Evolutionary conservation across 2,329 filamentous ascomycete species (phyloP).

Genomic region (Aspergillus sp.): DNA sequence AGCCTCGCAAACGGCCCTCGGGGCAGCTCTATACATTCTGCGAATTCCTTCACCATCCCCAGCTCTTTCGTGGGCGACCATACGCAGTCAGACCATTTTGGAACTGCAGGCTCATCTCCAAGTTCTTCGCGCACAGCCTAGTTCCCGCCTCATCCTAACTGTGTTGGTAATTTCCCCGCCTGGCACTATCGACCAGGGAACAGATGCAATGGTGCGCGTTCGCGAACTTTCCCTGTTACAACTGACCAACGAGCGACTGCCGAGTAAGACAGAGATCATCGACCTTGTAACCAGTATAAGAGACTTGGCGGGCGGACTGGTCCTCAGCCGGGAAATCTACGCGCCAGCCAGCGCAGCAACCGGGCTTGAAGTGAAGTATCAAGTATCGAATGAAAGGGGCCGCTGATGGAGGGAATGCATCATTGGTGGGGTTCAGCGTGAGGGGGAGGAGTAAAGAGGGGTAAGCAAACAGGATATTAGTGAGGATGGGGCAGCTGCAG

Average conservation of each 20-base stretch:
- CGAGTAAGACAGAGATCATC: not conserved
- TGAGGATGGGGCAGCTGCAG: no score
- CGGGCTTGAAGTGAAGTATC: not conserved
- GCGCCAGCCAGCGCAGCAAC: not conserved
- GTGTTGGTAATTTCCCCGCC: not conserved
- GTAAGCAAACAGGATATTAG: not conserved
- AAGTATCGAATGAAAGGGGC: not conserved
- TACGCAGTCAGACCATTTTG: not conserved
- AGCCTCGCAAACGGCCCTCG: not conserved
- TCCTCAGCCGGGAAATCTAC: not conserved
- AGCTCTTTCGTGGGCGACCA: not conserved
- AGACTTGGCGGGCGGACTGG: not conserved
- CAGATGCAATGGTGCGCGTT: not conserved
- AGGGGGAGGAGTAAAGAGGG: not conserved
- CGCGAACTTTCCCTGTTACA: not conserved
- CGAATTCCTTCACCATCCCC: not conserved
- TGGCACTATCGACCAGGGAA: not conserved
- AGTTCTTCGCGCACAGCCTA: not conserved
- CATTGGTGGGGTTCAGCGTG: not conserved
- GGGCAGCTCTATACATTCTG: not conserved
- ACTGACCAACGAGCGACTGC: not conserved
- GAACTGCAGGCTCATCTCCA: slow-evolving; percentile 2
- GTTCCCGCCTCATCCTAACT: not conserved
- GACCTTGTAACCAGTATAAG: not conserved
- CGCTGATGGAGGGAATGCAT: not conserved